These are phyloP conservation scores for Solanum neorickii DNA, from an alignment of 257 asterid genomes.

Conservation along the genomic window DNA sequence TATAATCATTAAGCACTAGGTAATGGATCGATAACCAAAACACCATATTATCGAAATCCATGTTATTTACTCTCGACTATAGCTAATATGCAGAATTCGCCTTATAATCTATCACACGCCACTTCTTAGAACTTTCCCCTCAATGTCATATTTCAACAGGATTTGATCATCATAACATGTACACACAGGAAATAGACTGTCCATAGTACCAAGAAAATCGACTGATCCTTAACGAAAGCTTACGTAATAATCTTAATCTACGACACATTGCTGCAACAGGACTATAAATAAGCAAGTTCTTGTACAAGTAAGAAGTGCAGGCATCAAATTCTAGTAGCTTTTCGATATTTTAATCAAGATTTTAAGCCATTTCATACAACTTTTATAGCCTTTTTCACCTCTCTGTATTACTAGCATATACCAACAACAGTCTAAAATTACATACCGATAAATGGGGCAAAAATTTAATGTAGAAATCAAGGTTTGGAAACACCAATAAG, in stretches of 20 bases:
- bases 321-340: neutral
- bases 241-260: neutral
- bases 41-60: neutral
- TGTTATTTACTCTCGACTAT: neutral
- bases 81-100: neutral
- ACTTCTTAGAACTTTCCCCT: neutral
- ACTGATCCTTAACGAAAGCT: neutral
- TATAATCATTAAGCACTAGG: neutral
- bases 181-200: neutral
- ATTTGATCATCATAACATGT: neutral
- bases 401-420: neutral
- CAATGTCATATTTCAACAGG: neutral
- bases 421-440: neutral
- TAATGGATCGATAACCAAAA: neutral
- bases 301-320: neutral
- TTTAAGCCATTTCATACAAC: neutral
- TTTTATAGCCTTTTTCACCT: neutral
- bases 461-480: neutral
- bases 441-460: neutral
- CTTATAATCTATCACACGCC: neutral
- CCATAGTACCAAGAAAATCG: neutral
- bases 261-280: neutral
- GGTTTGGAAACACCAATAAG: neutral
- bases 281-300: neutral
- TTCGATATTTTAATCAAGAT: neutral